A percentile compares a stretch with the other conserved stretches of the same genome.
Evolutionary conservation across 768 basidiomycete species (phyloP).

Genomic region (Hygrophoropsis aurantiaca): DNA sequence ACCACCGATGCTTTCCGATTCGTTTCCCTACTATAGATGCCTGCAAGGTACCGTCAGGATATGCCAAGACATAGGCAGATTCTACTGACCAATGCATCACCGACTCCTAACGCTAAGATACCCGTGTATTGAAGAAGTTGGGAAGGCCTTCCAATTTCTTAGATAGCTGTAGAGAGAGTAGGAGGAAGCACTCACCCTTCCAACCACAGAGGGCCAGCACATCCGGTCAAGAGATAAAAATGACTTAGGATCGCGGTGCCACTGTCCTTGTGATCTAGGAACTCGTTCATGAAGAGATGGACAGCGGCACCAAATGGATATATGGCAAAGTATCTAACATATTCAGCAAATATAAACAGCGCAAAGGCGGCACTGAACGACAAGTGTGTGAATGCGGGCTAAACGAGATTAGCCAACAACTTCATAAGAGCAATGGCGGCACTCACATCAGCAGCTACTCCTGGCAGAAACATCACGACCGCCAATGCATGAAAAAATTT

Average conservation of each 20-base stretch:
- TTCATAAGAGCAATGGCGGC: too few species aligned
- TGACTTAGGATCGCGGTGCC: slow-evolving; percentile 97
- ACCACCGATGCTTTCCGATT: slow-evolving; percentile 82
- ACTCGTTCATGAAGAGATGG: slow-evolving; percentile 97
- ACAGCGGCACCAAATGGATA: slow-evolving; percentile 93
- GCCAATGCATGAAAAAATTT: slow-evolving; percentile 98
- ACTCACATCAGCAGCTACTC: slow-evolving; percentile 88
- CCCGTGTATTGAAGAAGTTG: slow-evolving; percentile 75
- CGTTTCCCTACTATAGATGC: slow-evolving; percentile 92
- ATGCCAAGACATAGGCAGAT: background rate
- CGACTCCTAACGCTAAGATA: slow-evolving; percentile 84
- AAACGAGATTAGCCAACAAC: slow-evolving; percentile 14
- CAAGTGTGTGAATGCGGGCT: slow-evolving; percentile 97
- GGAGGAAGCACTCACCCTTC: slow-evolving; percentile 67
- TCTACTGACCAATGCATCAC: slow-evolving; percentile 81
- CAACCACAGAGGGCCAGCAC: slow-evolving; percentile 92
- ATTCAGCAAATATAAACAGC: slow-evolving; percentile 93
- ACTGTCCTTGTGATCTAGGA: slow-evolving; percentile 90
- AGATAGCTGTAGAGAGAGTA: slow-evolving; percentile 5
- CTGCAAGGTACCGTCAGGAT: slow-evolving; percentile 37
- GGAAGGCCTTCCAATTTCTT: slow-evolving; percentile 36
- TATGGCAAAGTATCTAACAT: slow-evolving; percentile 96
- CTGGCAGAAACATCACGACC: slow-evolving; percentile 95
- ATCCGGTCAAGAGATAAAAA: slow-evolving; percentile 95
- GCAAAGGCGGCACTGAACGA: slow-evolving; percentile 95